phyloP scores from a whole-genome alignment of 129 eudicot genomes.

The Flaveria sonorensis region DNA sequence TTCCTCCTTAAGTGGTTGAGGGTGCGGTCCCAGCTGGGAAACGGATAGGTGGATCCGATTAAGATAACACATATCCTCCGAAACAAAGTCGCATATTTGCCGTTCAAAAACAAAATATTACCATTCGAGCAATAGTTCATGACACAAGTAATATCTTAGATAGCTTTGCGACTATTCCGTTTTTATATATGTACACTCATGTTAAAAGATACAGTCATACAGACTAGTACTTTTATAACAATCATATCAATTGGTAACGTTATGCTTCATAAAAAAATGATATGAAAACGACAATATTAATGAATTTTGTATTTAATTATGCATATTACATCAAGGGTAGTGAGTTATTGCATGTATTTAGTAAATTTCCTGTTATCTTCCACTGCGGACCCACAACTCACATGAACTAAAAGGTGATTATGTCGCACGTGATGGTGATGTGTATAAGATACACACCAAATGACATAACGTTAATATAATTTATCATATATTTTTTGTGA shows the following conservation, averaged over 20 bases:
- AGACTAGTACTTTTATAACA: too few relatives aligned
- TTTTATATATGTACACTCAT: too few relatives aligned
- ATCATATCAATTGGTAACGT: not conserved
- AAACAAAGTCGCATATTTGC: too few relatives aligned
- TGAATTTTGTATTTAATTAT: not conserved
- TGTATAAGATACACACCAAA: conserved; percentile 21
- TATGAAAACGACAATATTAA: not conserved
- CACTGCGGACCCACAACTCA: conserved; percentile 21
- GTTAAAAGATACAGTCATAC: too few relatives aligned
- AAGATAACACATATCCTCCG: too few relatives aligned
- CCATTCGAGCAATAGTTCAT: too few relatives aligned
- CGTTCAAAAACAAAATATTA: too few relatives aligned
- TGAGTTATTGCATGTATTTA: not conserved
- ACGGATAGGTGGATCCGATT: too few relatives aligned
- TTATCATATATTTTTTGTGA: not conserved
- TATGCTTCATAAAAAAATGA: not conserved
- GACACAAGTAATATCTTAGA: too few relatives aligned
- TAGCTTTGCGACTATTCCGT: too few relatives aligned
- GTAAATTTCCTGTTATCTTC: conserved; percentile 9
- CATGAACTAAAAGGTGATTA: conserved; percentile 14
- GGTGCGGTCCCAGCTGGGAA: too few relatives aligned
- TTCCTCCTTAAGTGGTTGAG: too few relatives aligned
- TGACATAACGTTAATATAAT: not conserved
- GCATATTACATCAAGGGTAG: not conserved
- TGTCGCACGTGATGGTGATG: conserved; percentile 27